phyloP scores from a whole-genome alignment of 345 rosid genomes.

The Excoecaria cochinchinensis region DNA sequence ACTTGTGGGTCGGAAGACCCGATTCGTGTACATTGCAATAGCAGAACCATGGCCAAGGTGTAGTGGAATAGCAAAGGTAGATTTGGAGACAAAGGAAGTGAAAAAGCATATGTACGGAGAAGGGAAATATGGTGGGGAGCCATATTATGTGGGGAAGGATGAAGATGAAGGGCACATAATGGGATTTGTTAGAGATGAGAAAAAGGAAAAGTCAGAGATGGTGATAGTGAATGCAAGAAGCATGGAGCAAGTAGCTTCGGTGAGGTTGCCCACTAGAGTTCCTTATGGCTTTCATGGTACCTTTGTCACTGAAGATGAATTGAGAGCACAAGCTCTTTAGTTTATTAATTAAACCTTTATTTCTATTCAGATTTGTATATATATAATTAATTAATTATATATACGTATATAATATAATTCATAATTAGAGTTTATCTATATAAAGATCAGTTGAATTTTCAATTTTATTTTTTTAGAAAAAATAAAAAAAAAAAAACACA shows the following conservation, averaged over 20 bases:
- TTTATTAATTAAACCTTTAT: background rate
- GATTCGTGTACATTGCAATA: constrained; percentile 63
- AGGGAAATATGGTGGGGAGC: constrained; percentile 66
- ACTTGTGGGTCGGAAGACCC: constrained; percentile 43
- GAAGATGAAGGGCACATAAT: constrained; percentile 56
- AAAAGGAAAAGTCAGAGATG: constrained; percentile 49
- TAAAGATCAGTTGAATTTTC: too few relatives aligned
- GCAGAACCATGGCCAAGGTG: constrained; percentile 83
- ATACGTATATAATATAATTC: too few relatives aligned
- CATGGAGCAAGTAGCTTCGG: constrained; percentile 53
- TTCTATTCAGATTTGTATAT: too few relatives aligned
- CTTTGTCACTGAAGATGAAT: constrained; percentile 45
- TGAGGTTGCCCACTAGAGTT: constrained; percentile 57
- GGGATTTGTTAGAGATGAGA: constrained; percentile 63
- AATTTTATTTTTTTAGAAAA: too few relatives aligned
- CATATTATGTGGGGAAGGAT: constrained; percentile 42
- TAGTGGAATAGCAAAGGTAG: constrained; percentile 64
- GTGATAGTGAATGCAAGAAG: constrained; percentile 44
- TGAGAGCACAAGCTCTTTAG: constrained; percentile 33
- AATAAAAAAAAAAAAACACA: too few relatives aligned
- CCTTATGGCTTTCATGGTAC: constrained; percentile 83
- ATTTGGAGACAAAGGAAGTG: constrained; percentile 42
- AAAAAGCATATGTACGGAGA: constrained; percentile 44
- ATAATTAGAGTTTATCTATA: too few relatives aligned
- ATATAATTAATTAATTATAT: too few relatives aligned